phyloP scores from a whole-genome alignment of 2,329 filamentous ascomycete species.

The Didymella segeticola region DNA sequence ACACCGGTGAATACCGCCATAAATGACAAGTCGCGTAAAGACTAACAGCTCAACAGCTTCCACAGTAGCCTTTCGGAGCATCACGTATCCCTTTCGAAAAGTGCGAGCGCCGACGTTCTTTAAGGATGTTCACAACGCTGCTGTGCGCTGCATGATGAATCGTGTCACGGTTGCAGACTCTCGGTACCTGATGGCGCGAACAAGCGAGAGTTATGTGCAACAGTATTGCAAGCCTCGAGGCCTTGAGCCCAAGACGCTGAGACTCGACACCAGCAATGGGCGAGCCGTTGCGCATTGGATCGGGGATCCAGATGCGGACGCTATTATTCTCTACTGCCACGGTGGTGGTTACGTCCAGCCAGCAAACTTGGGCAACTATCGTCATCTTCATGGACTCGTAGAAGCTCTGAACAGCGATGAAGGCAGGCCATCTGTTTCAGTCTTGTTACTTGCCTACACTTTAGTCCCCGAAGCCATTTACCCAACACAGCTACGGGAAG shows the following conservation, averaged over 20 bases:
- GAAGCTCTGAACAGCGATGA: slow-evolving; percentile 17
- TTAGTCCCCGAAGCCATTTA: slow-evolving; percentile 28
- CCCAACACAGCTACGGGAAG: slow-evolving; percentile 33
- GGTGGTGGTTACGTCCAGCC: slow-evolving; percentile 33
- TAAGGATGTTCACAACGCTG: slow-evolving; percentile 28
- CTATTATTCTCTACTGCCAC: slow-evolving; percentile 31
- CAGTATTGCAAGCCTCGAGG: slow-evolving; percentile 22
- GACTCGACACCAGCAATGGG: slow-evolving; percentile 8
- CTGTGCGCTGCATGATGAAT: slow-evolving; percentile 22
- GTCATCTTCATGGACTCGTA: slow-evolving; percentile 17
- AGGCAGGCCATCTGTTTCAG: slow-evolving; percentile 16
- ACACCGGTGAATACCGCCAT: neutral
- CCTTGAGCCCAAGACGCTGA: slow-evolving; percentile 18
- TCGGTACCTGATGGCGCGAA: slow-evolving; percentile 23
- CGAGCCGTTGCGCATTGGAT: slow-evolving; percentile 32
- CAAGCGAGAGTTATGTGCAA: slow-evolving; percentile 23
- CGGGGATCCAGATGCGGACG: slow-evolving; percentile 26
- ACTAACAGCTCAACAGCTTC: slow-evolving; percentile 14
- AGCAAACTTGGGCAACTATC: slow-evolving; percentile 18
- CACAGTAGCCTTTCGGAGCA: slow-evolving; percentile 13
- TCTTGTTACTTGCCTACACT: slow-evolving; percentile 30
- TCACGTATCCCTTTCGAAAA: slow-evolving; percentile 28
- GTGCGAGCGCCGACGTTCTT: slow-evolving; percentile 15
- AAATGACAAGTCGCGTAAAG: neutral
- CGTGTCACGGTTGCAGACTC: slow-evolving; percentile 29